A percentile compares a stretch with the other conserved stretches of the same genome.
These are phyloP conservation scores for Aspergillus awamori DNA, from an alignment of 2,329 filamentous ascomycete species.

Conservation along the genomic window DNA sequence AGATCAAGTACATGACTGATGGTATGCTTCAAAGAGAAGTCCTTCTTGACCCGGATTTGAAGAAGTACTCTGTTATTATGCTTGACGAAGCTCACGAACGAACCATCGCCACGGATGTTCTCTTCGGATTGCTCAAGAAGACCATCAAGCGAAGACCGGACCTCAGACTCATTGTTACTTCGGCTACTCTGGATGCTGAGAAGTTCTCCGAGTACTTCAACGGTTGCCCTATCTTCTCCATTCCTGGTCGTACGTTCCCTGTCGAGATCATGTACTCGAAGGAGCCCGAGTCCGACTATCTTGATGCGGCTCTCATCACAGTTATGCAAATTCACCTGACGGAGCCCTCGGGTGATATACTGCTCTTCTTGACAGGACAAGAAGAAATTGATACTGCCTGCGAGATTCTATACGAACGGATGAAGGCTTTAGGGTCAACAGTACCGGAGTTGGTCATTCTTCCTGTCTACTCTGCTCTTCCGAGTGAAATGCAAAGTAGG, in stretches of 20 bases:
- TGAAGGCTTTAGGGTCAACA: slow-evolving; percentile 89
- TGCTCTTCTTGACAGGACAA: slow-evolving; percentile 96
- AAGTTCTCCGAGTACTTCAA: slow-evolving; percentile 98
- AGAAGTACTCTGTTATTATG: slow-evolving; percentile 94
- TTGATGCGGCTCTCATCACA: slow-evolving; percentile 90
- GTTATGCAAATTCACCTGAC: slow-evolving; percentile 98
- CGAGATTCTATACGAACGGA: slow-evolving; percentile 89
- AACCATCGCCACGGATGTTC: slow-evolving; percentile 91
- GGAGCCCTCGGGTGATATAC: slow-evolving; percentile 87
- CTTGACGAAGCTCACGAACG: slow-evolving; percentile 97
- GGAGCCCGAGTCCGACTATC: slow-evolving; percentile 93
- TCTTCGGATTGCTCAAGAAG: slow-evolving; percentile 94
- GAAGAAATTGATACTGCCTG: slow-evolving; percentile 97
- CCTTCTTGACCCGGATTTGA: slow-evolving; percentile 84
- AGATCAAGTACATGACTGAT: slow-evolving; percentile 99
- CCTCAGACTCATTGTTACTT: slow-evolving; percentile 93
- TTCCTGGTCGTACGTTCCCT: slow-evolving; percentile 91
- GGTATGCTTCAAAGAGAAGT: slow-evolving; percentile 97
- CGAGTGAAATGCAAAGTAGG: slow-evolving; percentile 87
- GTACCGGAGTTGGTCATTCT: slow-evolving; percentile 92
- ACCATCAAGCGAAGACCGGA: slow-evolving; percentile 83
- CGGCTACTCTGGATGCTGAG: slow-evolving; percentile 92
- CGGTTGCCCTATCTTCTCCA: slow-evolving; percentile 93
- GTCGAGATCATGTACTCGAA: slow-evolving; percentile 95
- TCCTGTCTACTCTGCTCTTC: slow-evolving; percentile 93